These are phyloP conservation scores for Coemansia sp. DNA, from an alignment of 192 early-diverging fungal species.

Conservation along the genomic window DNA sequence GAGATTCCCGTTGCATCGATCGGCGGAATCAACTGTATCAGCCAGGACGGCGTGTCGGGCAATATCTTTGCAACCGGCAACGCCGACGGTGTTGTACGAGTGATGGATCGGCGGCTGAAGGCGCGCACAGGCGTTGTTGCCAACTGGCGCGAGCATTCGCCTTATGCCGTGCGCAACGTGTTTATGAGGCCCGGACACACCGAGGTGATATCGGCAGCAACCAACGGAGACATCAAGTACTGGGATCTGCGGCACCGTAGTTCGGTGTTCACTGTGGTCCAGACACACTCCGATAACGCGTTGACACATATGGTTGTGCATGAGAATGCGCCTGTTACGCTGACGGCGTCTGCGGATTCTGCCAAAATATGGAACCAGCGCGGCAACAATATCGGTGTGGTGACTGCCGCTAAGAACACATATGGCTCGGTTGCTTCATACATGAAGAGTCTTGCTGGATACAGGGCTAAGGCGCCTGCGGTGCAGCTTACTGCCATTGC, in stretches of 20 bases:
- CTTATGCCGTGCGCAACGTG: slow-evolving; percentile 30
- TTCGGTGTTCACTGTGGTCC: slow-evolving; percentile 25
- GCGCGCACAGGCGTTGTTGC: slow-evolving; percentile 34
- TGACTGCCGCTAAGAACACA: slow-evolving; percentile 20
- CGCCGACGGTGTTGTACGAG: slow-evolving; percentile 47
- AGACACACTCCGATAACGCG: slow-evolving; percentile 25
- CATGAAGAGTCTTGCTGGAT: slow-evolving; percentile 45
- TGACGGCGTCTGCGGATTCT: slow-evolving; percentile 38
- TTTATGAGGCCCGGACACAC: slow-evolving; percentile 35
- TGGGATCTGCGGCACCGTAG: slow-evolving; percentile 52
- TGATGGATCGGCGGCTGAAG: slow-evolving; percentile 47
- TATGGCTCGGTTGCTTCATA: slow-evolving; percentile 29
- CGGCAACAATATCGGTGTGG: slow-evolving; percentile 41
- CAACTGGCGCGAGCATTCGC: slow-evolving; percentile 48
- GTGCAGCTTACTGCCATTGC: slow-evolving; percentile 14
- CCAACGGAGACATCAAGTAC: slow-evolving; percentile 41
- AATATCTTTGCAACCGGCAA: slow-evolving; percentile 47
- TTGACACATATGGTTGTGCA: slow-evolving; percentile 48
- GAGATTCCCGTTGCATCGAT: slow-evolving; percentile 38
- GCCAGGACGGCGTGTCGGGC: slow-evolving; percentile 42
- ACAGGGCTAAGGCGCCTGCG: neutral
- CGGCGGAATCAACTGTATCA: slow-evolving; percentile 48
- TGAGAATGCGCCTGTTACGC: slow-evolving; percentile 42
- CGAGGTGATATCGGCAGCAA: slow-evolving; percentile 46
- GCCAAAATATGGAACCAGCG: slow-evolving; percentile 56